Evolutionary conservation across 306 rosid genomes (phyloP), one percentile per base, ranked within the genome.

Genomic region (Lathyrus oleraceus): DNA sequence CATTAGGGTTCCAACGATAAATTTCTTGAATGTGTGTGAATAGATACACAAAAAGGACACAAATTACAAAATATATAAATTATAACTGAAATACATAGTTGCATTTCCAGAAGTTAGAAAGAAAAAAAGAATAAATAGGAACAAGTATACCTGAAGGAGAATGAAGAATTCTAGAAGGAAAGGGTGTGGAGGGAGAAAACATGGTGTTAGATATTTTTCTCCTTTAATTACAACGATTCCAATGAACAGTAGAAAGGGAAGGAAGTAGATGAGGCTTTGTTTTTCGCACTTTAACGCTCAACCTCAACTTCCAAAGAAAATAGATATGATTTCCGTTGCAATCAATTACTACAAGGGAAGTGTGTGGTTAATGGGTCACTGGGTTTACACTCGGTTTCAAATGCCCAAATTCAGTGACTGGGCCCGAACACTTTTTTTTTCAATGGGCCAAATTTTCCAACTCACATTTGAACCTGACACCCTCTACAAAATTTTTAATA

Each of bases 181-280:
- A 83, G 11, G 88, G 69, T 10, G 88, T 74, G 19, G 91, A 65
- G 4, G 96, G 67, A 70, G 80, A 83, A 64, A 89, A 85, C 85
- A 89, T 85, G 1, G 49, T 62, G 32, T 8, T 1, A 1, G 63
- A 6, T 27, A 6, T 27, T 27, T 10, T 19, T 1, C 19, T 47
- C 2, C 36, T 5, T 2, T 2, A 5, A 13, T 56, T 12, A 56
- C 8, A 14, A 61, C 4, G 10, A 10, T 20, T 45, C 27, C 71
- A 5, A 38, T 5, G 28, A 61, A 65, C n/a, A 65, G n/a, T n/a
- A n/a, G n/a, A n/a, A n/a, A 2, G 39, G 7, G 10, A 35, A 44
- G 40, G 40, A 20, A 10, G 49, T 35, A 35, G 39, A 35, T 7
- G 39, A 35, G 39, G 70, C 5, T 44, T 65, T 64, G 2, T 23